These are phyloP conservation scores for Aspergillus viridinutans DNA, from an alignment of 2,329 filamentous ascomycete species.

Conservation along the genomic window DNA sequence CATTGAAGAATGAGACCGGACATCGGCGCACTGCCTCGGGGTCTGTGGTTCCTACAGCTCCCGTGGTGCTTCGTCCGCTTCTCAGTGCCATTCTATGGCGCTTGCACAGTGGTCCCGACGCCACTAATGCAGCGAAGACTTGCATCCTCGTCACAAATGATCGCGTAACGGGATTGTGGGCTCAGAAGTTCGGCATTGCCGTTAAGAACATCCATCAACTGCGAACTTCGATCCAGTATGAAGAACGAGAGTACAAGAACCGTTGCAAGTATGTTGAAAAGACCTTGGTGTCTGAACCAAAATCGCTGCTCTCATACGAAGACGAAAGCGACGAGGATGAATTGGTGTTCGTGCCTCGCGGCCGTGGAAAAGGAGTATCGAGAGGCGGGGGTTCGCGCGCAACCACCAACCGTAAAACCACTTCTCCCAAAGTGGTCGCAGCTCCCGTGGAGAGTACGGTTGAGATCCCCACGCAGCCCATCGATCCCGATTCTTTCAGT, in stretches of 20 bases:
- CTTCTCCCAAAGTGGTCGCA: conserved; percentile 20
- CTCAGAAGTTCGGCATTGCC: conserved; percentile 45
- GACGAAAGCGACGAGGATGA: conserved; percentile 48
- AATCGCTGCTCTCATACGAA: conserved; percentile 44
- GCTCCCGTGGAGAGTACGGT: conserved; percentile 28
- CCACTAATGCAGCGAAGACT: conserved; percentile 30
- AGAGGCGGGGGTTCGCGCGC: conserved; percentile 24
- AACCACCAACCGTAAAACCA: conserved; percentile 28
- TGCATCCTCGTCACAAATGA: conserved; percentile 45
- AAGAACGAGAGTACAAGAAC: conserved; percentile 44
- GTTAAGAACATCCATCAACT: conserved; percentile 48
- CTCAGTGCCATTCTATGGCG: conserved; percentile 46
- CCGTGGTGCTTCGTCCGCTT: conserved; percentile 38
- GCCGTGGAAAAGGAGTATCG: conserved; percentile 33
- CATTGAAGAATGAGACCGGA: conserved; percentile 17
- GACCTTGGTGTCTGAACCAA: conserved; percentile 37
- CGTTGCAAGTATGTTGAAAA: conserved; percentile 45
- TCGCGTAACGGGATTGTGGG: conserved; percentile 40
- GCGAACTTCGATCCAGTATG: conserved; percentile 45
- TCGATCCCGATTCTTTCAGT: conserved; percentile 47
- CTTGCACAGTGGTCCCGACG: conserved; percentile 34
- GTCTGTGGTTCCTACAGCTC: conserved; percentile 36
- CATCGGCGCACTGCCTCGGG: conserved; percentile 32
- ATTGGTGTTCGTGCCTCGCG: conserved; percentile 44
- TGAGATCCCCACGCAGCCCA: conserved; percentile 44